phyloP scores from a whole-genome alignment of 2,329 filamentous ascomycete genomes.

The Epichloe elymi region DNA sequence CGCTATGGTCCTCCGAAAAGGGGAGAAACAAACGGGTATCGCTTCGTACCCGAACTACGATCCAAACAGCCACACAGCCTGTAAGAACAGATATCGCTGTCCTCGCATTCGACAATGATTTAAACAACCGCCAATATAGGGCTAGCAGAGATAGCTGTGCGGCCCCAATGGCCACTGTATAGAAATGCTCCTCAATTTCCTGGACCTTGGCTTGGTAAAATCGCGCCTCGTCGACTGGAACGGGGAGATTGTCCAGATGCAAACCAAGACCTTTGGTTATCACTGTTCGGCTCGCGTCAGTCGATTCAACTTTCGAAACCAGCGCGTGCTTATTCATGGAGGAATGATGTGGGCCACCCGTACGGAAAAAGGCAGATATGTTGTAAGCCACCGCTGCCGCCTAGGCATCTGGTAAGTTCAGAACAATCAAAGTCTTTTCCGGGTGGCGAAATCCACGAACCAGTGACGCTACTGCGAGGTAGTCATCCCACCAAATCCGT shows the following conservation, averaged over 20 bases:
- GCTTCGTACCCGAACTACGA: background rate
- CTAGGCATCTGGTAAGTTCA: background rate
- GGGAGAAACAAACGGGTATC: no score
- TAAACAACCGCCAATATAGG: slow-evolving; percentile 7
- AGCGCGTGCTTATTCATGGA: background rate
- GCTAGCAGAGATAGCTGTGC: slow-evolving; percentile 6
- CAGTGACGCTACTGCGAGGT: slow-evolving; percentile 5
- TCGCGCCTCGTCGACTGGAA: slow-evolving; percentile 2
- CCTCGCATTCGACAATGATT: background rate
- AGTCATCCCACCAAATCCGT: slow-evolving; percentile 7
- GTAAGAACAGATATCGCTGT: slow-evolving; percentile 1
- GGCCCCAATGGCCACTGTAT: slow-evolving; percentile 6
- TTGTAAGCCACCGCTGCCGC: background rate
- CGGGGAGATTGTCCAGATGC: slow-evolving; percentile 5
- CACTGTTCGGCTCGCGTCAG: background rate
- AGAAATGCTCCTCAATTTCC: slow-evolving; percentile 8
- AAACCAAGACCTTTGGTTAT: slow-evolving; percentile 4
- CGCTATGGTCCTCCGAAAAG: no score
- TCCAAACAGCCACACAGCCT: background rate
- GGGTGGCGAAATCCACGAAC: background rate
- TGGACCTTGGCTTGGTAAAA: slow-evolving; percentile 7
- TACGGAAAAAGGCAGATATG: slow-evolving; percentile 1
- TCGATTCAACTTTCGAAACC: background rate
- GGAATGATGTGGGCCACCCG: background rate
- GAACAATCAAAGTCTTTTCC: background rate